Conservation (phyloP, 768 basidiomycete species). For the Cystobasidium ongulense region DNA sequence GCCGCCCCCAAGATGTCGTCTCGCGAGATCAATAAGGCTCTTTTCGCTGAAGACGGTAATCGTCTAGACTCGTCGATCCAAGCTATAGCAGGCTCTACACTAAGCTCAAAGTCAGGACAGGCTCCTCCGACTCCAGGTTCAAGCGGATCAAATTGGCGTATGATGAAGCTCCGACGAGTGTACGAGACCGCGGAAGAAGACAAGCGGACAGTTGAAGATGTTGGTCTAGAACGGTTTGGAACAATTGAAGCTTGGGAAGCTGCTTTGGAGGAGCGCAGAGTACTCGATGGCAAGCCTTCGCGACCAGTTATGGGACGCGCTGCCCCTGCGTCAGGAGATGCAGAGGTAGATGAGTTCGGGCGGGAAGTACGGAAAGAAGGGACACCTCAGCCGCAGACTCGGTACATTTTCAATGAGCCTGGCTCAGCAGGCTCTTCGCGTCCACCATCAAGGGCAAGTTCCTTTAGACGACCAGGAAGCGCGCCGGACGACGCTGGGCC, state of each 20-base stretch:
- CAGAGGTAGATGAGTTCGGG: constrained; percentile 28
- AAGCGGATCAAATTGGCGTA: constrained; percentile 90
- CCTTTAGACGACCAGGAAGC: constrained; percentile 72
- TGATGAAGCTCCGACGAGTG: constrained; percentile 86
- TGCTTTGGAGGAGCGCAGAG: constrained; percentile 64
- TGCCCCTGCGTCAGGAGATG: background rate
- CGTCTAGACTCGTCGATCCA: constrained; percentile 45
- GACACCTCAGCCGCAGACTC: background rate
- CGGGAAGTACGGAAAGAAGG: constrained; percentile 3
- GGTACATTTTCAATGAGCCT: constrained; percentile 47
- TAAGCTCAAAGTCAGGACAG: constrained; percentile 49
- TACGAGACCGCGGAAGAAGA: constrained; percentile 89
- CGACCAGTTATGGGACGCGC: constrained; percentile 39
- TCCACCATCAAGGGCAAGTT: constrained; percentile 55
- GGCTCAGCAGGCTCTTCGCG: constrained; percentile 58
- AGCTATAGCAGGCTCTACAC: constrained; percentile 61
- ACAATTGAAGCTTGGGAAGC: constrained; percentile 76
- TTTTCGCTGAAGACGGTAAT: constrained; percentile 51
- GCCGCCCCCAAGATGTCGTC: constrained; percentile 56
- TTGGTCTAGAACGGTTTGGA: constrained; percentile 82
- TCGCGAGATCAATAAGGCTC: constrained; percentile 46
- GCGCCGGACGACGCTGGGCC: background rate
- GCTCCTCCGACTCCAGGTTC: constrained; percentile 61
- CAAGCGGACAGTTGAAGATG: constrained; percentile 57
- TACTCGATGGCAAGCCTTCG: constrained; percentile 41